These are phyloP conservation scores for Diutina scorzettiae DNA, from an alignment of 1,139 yeast genomes.

Conservation along the genomic window DNA sequence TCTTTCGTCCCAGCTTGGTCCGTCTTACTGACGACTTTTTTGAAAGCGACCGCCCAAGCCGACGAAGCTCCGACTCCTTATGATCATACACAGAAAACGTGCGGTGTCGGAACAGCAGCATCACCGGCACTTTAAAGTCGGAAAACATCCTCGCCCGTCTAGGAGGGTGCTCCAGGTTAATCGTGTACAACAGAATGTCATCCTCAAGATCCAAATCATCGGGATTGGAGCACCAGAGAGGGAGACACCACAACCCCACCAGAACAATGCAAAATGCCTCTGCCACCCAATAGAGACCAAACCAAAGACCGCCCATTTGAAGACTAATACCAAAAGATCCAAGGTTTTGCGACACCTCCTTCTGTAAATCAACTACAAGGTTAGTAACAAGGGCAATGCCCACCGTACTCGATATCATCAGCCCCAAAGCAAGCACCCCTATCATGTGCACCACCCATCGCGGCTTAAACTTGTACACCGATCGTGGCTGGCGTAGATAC, in stretches of 20 bases:
- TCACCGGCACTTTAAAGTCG: not conserved
- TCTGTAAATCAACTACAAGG: not conserved
- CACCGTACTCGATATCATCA: not conserved
- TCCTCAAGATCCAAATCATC: not conserved
- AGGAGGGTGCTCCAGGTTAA: not conserved
- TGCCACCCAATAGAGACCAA: conserved; percentile 1
- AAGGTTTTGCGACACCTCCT: not conserved
- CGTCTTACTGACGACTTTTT: not conserved
- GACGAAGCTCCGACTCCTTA: not conserved
- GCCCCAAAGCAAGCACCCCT: not conserved
- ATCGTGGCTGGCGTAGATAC: not conserved
- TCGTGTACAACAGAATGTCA: not conserved
- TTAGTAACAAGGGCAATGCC: conserved; percentile 2
- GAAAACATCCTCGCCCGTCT: not conserved
- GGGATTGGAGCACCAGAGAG: conserved; percentile 3
- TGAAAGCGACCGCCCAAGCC: conserved; percentile 2
- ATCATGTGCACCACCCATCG: conserved; percentile 1
- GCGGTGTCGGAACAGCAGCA: conserved; percentile 2
- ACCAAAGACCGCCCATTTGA: conserved; percentile 2
- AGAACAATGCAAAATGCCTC: not conserved
- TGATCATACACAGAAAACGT: conserved; percentile 1
- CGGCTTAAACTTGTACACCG: not conserved
- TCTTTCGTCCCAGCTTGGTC: not conserved
- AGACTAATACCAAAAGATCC: not conserved
- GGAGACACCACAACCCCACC: not conserved